These are phyloP conservation scores for Inonotus hispidus DNA, from an alignment of 1,284 basidiomycete genomes.

Conservation along the genomic window DNA sequence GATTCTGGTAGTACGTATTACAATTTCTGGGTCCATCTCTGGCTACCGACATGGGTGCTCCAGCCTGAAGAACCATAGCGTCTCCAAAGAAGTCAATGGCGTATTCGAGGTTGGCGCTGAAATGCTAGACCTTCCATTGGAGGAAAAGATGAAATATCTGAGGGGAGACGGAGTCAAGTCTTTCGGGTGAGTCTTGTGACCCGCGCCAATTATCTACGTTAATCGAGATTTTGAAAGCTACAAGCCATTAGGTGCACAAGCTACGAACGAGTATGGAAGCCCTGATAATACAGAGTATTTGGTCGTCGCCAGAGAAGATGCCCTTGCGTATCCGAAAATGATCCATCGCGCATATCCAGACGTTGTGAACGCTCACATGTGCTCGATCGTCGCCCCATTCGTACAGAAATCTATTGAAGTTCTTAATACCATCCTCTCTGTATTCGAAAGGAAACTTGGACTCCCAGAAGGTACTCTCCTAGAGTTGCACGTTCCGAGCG, in stretches of 20 bases:
- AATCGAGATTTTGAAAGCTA: constrained; percentile 37
- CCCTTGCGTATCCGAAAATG: constrained; percentile 46
- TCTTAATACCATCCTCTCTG: constrained; percentile 45
- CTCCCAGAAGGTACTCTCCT: constrained; percentile 46
- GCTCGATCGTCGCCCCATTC: constrained; percentile 46
- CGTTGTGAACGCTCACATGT: constrained; percentile 46
- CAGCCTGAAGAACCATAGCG: constrained; percentile 59
- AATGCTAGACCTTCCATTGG: constrained; percentile 51
- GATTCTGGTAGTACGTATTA: constrained; percentile 49
- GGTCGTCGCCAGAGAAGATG: constrained; percentile 65
- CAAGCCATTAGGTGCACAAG: constrained; percentile 56
- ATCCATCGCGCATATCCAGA: constrained; percentile 52
- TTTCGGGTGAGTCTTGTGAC: constrained; percentile 45
- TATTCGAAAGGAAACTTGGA: constrained; percentile 53
- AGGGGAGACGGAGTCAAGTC: constrained; percentile 59
- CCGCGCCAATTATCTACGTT: neutral
- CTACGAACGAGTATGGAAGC: constrained; percentile 53
- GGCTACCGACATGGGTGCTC: neutral
- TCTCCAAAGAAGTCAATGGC: constrained; percentile 42
- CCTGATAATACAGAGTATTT: constrained; percentile 59
- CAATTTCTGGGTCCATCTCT: neutral
- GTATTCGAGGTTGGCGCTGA: constrained; percentile 60
- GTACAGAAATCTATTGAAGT: constrained; percentile 51
- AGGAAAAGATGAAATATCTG: constrained; percentile 60
- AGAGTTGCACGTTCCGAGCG: constrained; percentile 38